Conservation (phyloP, 495 filamentous ascomycete species). For the Peziza echinospora region DNA sequence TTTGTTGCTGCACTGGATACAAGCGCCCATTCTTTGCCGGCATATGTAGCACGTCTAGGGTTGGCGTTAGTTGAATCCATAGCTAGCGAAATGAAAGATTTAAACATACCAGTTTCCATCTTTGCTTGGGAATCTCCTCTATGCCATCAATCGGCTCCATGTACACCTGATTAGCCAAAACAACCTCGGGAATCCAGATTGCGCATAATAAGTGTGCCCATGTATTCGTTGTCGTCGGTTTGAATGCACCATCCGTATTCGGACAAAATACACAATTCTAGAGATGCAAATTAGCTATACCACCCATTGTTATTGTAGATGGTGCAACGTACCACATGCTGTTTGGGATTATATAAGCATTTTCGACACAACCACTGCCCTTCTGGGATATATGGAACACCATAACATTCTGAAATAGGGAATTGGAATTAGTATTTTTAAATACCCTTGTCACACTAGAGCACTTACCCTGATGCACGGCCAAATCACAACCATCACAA, state of each 20-base stretch:
- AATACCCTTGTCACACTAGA: too few relatives aligned
- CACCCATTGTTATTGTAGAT: constrained; percentile 8
- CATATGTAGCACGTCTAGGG: constrained; percentile 70
- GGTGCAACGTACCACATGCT: constrained; percentile 44
- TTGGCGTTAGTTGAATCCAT: constrained; percentile 7
- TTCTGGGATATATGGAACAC: constrained; percentile 94
- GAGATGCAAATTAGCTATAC: background rate
- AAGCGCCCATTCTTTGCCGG: constrained; percentile 90
- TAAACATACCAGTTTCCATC: constrained; percentile 53
- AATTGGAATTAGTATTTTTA: background rate
- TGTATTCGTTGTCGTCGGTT: constrained; percentile 82
- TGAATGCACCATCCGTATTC: constrained; percentile 93
- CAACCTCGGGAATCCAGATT: constrained; percentile 95
- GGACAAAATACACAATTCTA: constrained; percentile 94
- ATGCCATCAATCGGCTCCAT: constrained; percentile 98
- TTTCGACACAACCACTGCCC: constrained; percentile 97
- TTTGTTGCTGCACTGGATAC: constrained; percentile 96
- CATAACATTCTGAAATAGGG: constrained; percentile 55
- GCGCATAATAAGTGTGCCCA: constrained; percentile 95
- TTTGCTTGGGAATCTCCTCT: constrained; percentile 79
- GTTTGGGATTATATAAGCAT: constrained; percentile 83
- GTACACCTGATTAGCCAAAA: constrained; percentile 82
- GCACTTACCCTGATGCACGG: constrained; percentile 51
- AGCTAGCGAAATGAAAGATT: too few relatives aligned
- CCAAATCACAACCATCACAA: constrained; percentile 92